Base-by-base conservation (phyloP, 306 rosid species). In the Ceratonia siliqua region DNA sequence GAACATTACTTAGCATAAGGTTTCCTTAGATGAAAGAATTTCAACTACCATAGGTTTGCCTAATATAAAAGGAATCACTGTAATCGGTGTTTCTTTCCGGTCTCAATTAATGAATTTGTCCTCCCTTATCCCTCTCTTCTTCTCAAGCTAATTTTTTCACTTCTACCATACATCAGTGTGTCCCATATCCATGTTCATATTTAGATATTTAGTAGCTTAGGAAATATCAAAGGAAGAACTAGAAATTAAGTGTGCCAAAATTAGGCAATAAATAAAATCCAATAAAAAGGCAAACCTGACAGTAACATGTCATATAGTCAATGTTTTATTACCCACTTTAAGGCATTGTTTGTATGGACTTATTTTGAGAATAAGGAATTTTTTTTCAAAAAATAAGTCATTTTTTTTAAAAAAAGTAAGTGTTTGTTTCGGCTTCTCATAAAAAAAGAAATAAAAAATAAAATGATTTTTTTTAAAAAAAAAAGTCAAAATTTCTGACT, bases 251-350 rank as follows among this genome's bases (percentile, higher is more conserved):
- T 41, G 46, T 41, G 14, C 46, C 46, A 41, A 41, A 14, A 41
- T 41, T 33, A 33, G 38, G 38, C 38, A 33, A 33, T 7, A n/a
- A 3, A 33, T 33, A 33, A 33, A 33, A 33, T 33, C 6, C 14
- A 24, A 43, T 39, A 79, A 3, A 58, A 62, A 61, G 15, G 61
- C 79, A 27, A 68, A 84, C 88, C 85, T 84, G 8, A 68, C 71
- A 21, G 83, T 79, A 28, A 87, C 89, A 56, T 85, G 89, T 39
- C 87, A 62, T 28, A 85, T 85, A 0, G 89, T 85, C 18, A 85
- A 74, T 21, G 86, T 85, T 78, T 85, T 82, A 62, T 85, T 87
- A 17, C 89, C 89, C 89, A n/a, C n/a, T n/a, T n/a, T n/a, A n/a
- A n/a, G n/a, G n/a, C n/a, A n/a, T n/a, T n/a, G n/a, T n/a, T n/a